Evolutionary conservation across 306 rosid species (phyloP).

Genomic region (Cucurbita ficifolia): DNA sequence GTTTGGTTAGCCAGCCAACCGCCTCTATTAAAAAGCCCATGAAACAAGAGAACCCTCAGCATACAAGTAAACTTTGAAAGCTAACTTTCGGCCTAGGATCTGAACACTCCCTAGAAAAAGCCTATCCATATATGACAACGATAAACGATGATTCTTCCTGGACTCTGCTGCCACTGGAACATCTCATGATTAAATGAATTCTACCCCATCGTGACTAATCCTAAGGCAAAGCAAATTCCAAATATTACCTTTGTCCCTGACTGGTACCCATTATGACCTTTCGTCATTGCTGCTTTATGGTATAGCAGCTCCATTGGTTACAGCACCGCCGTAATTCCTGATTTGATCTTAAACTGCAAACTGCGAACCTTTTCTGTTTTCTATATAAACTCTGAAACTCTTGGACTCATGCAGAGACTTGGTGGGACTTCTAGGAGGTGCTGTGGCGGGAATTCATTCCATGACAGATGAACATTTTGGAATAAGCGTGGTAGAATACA

Average conservation of each 20-base stretch:
- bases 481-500: constrained; percentile 83
- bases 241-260: background rate
- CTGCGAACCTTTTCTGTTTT: background rate
- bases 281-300: background rate
- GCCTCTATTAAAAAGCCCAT: background rate
- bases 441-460: constrained; percentile 83
- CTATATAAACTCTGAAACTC: background rate
- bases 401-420: constrained; percentile 42
- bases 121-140: background rate
- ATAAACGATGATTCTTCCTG: background rate
- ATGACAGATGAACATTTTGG: constrained; percentile 98
- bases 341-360: background rate
- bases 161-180: background rate
- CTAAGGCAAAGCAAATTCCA: no score
- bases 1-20: background rate
- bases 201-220: no score
- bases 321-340: background rate
- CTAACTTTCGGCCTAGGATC: background rate
- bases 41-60: background rate
- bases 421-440: constrained; percentile 53
- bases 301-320: background rate
- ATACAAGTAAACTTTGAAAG: background rate
- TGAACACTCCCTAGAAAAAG: background rate
- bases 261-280: background rate
- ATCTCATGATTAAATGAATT: background rate